phyloP scores from a whole-genome alignment of 1,284 basidiomycete genomes.

The Wolfiporia cocos region DNA sequence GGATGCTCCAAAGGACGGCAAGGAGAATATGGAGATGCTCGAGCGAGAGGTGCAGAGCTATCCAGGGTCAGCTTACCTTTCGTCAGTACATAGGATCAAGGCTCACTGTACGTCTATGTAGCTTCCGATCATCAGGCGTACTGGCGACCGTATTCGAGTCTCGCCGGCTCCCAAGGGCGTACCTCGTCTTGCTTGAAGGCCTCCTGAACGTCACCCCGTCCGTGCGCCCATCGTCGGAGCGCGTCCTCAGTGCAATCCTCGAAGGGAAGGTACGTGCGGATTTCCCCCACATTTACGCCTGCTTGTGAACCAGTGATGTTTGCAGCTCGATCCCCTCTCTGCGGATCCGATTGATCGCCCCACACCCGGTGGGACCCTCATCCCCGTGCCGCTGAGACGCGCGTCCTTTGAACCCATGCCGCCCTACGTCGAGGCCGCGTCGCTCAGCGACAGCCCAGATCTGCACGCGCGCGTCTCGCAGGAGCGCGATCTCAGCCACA shows the following conservation, averaged over 20 bases:
- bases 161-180: constrained; percentile 61
- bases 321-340: constrained; percentile 9
- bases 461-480: constrained; percentile 5
- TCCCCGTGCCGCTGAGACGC: constrained; percentile 5
- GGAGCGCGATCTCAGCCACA: constrained; percentile 3
- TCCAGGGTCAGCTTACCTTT: constrained; percentile 45
- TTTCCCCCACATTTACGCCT: not conserved
- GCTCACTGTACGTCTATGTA: constrained; percentile 6
- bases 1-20: constrained; percentile 20
- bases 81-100: not conserved
- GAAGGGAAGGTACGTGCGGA: constrained; percentile 52
- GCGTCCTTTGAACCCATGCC: not conserved
- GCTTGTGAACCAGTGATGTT: not conserved
- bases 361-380: constrained; percentile 2
- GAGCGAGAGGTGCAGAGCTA: constrained; percentile 75
- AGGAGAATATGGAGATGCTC: constrained; percentile 47
- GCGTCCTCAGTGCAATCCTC: constrained; percentile 56
- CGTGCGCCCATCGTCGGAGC: constrained; percentile 65
- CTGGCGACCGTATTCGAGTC: constrained; percentile 54
- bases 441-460: constrained; percentile 1
- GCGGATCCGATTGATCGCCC: not conserved
- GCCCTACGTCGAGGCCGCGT: constrained; percentile 1
- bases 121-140: constrained; percentile 56
- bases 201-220: constrained; percentile 58
- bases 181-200: constrained; percentile 67